Percentiles rank a stretch among this genome's conserved stretches.
Conservation (phyloP, 257 asterid species). For the Petrea volubilis region DNA sequence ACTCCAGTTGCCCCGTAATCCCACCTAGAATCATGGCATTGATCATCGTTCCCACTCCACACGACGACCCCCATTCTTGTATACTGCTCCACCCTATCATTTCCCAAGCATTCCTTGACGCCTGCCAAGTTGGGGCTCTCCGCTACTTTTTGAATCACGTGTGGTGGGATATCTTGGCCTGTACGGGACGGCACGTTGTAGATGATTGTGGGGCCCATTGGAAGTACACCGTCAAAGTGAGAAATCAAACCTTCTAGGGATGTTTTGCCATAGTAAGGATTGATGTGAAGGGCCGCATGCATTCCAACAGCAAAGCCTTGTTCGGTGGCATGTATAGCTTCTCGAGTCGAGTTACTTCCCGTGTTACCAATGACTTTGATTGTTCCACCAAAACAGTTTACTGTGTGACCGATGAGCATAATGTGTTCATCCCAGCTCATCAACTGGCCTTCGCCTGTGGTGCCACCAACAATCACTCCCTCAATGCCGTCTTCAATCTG, state of each 20-base stretch:
- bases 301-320: slow-evolving; percentile 97
- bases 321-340: slow-evolving; percentile 91
- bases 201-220: slow-evolving; percentile 90
- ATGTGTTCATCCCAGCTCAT: slow-evolving; percentile 98
- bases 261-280: slow-evolving; percentile 94
- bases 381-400: slow-evolving; percentile 84
- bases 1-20: slow-evolving; percentile 74
- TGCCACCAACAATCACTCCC: slow-evolving; percentile 94
- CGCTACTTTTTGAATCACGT: slow-evolving; percentile 47
- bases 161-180: slow-evolving; percentile 83
- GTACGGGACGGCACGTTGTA: slow-evolving; percentile 95
- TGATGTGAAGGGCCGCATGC: slow-evolving; percentile 95
- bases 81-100: slow-evolving; percentile 67
- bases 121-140: slow-evolving; percentile 76
- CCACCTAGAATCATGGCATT: slow-evolving; percentile 96
- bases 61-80: slow-evolving; percentile 62
- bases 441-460: slow-evolving; percentile 94
- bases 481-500: slow-evolving; percentile 87
- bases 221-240: slow-evolving; percentile 77
- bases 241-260: slow-evolving; percentile 76
- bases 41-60: slow-evolving; percentile 95
- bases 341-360: slow-evolving; percentile 93
- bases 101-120: slow-evolving; percentile 82
- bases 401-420: slow-evolving; percentile 96
- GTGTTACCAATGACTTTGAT: slow-evolving; percentile 91